These are phyloP conservation scores for Blastobotrys chiropterorum DNA, from an alignment of 805 yeast species.

Conservation along the genomic window DNA sequence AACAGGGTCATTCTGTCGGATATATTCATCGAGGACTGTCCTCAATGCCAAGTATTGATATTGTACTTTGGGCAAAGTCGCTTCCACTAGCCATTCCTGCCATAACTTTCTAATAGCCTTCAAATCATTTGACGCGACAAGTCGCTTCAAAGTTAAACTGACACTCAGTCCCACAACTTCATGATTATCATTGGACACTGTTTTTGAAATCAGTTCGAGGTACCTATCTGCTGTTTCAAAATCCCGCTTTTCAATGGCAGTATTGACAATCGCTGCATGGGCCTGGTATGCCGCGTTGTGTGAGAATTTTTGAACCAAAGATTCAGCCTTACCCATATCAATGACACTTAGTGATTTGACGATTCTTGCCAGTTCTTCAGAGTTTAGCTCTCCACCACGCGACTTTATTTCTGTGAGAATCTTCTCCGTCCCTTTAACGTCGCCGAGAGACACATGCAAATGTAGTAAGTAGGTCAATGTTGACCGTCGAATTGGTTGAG, in stretches of 20 bases:
- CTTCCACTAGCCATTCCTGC: slow-evolving; percentile 12
- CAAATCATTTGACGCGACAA: slow-evolving; percentile 3
- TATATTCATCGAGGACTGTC: neutral
- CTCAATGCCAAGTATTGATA: neutral
- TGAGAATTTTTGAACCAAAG: slow-evolving; percentile 6
- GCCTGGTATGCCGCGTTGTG: neutral
- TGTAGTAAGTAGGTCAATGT: slow-evolving; percentile 15
- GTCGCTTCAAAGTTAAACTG: slow-evolving; percentile 8
- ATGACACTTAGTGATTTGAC: slow-evolving; percentile 8
- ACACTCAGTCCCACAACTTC: slow-evolving; percentile 4
- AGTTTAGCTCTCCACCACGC: slow-evolving; percentile 2
- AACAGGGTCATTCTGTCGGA: neutral
- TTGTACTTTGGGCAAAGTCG: neutral
- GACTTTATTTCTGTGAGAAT: slow-evolving; percentile 17
- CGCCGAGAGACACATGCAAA: slow-evolving; percentile 17
- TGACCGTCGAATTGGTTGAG: slow-evolving; percentile 14
- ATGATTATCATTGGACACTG: neutral
- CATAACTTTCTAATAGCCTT: slow-evolving; percentile 12
- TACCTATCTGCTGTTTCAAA: slow-evolving; percentile 7
- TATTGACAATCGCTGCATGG: slow-evolving; percentile 22
- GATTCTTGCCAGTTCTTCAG: slow-evolving; percentile 12
- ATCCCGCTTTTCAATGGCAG: slow-evolving; percentile 21
- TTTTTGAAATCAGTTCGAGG: neutral
- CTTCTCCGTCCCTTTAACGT: slow-evolving; percentile 17
- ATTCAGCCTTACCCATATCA: slow-evolving; percentile 10